Base-by-base conservation (phyloP, 257 asterid species). In the Echium plantagineum region DNA sequence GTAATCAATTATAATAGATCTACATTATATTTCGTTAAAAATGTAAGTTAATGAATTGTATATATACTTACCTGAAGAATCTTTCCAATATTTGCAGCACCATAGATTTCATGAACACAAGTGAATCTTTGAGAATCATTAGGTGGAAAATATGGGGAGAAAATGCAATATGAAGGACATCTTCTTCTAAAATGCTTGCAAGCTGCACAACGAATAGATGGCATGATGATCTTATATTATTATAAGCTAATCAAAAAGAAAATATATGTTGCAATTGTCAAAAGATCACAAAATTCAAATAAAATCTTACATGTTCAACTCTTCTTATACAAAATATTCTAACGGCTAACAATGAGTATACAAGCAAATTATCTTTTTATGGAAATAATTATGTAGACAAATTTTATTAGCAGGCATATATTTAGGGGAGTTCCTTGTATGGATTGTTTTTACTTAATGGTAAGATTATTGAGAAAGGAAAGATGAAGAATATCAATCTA, bases 101-200 rank as follows among this genome's bases (percentile, higher is more conserved):
- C 95, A 58, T 69, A 89, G 63, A 89, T 77, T 66, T 70, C 79
- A 76, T 85, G 95, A 59, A 85, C 85, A 13, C 67, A 72, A 30
- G 69, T 64, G 54, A 85, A 89, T 74, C 87, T 75, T 22, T 67
- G 76, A 15, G 90, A 85, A 59, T 89, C 77, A 13, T 64, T 69
- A 46, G 94, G 63, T 21, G 97, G 97, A 35, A 89, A 89, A 49
- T 80, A 82, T 26, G 90, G 86, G 8, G 94, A 62, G 63, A 87
- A 77, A 62, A 87, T 77, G 71, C 95, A 84, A 52, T 79, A 81
- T 5, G 94, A 72, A 54, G 85, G 80, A 58, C 90, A 87, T 61
- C 79, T 76, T 55, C 88, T 78, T 63, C 90, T 78, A 71, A 84
- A 65, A 64, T 82, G 84, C 68, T 77, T 84, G 83, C 96, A 89